Evolutionary conservation across 2,329 filamentous ascomycete species (phyloP).

Genomic region (Byssochlamys sp.): DNA sequence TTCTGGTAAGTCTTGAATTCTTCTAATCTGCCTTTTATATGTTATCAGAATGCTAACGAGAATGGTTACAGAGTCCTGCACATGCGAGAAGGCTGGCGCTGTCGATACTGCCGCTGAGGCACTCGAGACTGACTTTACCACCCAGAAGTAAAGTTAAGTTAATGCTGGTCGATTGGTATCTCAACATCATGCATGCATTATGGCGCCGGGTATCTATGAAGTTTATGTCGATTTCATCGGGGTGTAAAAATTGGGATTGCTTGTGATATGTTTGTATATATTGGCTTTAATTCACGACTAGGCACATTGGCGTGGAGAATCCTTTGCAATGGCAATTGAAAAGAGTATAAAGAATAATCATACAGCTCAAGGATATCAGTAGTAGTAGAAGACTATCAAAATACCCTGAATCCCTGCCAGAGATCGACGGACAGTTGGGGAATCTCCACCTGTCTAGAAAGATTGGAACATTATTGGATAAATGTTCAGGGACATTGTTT

Average conservation of each 20-base stretch:
- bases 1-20: conserved; percentile 46
- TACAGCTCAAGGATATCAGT: not conserved
- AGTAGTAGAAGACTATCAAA: not conserved
- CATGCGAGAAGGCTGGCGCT: conserved; percentile 65
- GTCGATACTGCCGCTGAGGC: conserved; percentile 51
- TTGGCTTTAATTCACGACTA: not conserved
- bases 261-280: not conserved
- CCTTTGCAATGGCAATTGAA: not conserved
- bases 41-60: not conserved
- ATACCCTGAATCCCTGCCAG: not conserved
- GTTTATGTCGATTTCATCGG: not conserved
- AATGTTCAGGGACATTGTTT: not conserved
- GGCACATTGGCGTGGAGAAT: not conserved
- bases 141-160: conserved; percentile 34
- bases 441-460: not conserved
- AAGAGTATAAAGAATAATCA: not conserved
- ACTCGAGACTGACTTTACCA: conserved; percentile 78
- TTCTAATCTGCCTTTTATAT: conserved; percentile 1
- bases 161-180: not conserved
- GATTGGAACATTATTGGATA: not conserved
- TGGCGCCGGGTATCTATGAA: not conserved
- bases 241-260: not conserved
- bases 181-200: not conserved
- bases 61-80: conserved; percentile 52
- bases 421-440: not conserved